Percentiles rank a stretch among this genome's conserved stretches.
Conservation (phyloP, 139 green algal genomes). For the Volvox africanus region DNA sequence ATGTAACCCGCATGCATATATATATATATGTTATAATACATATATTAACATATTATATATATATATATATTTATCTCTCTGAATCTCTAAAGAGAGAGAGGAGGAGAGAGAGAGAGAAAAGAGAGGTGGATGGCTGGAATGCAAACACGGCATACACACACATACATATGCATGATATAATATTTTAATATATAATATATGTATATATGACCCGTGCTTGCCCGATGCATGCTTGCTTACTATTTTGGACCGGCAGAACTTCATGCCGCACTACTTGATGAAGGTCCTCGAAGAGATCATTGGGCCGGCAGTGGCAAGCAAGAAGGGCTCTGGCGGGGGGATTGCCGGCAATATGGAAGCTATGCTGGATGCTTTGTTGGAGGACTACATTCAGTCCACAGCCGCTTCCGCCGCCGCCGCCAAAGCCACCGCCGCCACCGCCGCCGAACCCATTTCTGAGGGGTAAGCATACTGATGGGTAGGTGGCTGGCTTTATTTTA, state of each 20-base stretch:
- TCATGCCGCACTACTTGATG: slow-evolving; percentile 19
- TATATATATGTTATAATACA: no score
- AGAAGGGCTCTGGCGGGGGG: background rate
- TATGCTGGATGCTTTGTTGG: background rate
- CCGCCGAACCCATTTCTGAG: background rate
- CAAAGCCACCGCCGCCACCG: background rate
- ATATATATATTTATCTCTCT: no score
- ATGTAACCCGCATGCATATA: no score
- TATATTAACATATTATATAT: no score
- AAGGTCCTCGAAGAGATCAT: background rate
- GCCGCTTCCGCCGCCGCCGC: background rate
- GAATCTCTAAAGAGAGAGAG: no score
- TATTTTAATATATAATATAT: no score
- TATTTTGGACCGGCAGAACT: background rate
- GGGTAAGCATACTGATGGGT: background rate
- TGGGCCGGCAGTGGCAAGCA: no score
- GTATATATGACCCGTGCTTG: no score
- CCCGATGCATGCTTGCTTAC: no score
- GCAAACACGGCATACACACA: no score
- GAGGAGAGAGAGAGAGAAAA: no score
- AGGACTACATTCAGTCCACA: background rate
- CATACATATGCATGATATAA: background rate
- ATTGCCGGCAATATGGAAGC: background rate
- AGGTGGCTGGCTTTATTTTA: background rate
- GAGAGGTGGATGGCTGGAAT: no score